These are phyloP conservation scores for Xylaria sp. DNA, from an alignment of 2,329 filamentous ascomycete genomes.

Conservation along the genomic window DNA sequence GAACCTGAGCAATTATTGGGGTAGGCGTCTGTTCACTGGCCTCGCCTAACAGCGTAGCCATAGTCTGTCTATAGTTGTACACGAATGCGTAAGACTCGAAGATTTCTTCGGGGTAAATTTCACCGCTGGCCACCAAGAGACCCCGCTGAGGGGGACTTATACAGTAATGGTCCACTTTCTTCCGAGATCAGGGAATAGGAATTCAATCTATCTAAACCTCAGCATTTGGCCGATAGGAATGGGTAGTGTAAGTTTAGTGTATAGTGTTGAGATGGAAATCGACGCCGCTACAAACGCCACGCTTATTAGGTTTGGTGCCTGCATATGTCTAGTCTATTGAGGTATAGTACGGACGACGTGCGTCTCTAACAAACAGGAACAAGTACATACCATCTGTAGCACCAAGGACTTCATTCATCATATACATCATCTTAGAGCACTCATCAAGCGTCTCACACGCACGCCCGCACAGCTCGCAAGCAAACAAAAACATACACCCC, in stretches of 20 bases:
- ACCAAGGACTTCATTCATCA: too few species aligned
- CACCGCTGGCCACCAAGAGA: background rate
- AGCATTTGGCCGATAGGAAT: too few species aligned
- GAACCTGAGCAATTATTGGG: background rate
- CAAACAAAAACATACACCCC: background rate
- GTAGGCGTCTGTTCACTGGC: background rate
- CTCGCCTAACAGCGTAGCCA: background rate
- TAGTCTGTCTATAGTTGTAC: too few species aligned
- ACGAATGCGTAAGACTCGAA: background rate
- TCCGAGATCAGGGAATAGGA: background rate
- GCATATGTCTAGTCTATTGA: background rate
- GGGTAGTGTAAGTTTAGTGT: too few species aligned
- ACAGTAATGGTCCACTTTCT: background rate
- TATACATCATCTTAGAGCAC: background rate
- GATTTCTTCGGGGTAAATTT: background rate
- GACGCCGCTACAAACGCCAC: slow-evolving; percentile 8
- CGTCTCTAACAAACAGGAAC: too few species aligned
- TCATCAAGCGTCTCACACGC: background rate
- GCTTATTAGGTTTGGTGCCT: background rate
- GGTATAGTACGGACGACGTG: too few species aligned
- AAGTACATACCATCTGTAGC: too few species aligned
- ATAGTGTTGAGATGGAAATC: background rate
- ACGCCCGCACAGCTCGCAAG: background rate
- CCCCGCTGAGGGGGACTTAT: background rate
- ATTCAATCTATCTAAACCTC: background rate